Evolutionary conservation across 208 protist species (phyloP), one percentile per base, ranked within the genome.

Genomic region (Phytomonas francai): DNA sequence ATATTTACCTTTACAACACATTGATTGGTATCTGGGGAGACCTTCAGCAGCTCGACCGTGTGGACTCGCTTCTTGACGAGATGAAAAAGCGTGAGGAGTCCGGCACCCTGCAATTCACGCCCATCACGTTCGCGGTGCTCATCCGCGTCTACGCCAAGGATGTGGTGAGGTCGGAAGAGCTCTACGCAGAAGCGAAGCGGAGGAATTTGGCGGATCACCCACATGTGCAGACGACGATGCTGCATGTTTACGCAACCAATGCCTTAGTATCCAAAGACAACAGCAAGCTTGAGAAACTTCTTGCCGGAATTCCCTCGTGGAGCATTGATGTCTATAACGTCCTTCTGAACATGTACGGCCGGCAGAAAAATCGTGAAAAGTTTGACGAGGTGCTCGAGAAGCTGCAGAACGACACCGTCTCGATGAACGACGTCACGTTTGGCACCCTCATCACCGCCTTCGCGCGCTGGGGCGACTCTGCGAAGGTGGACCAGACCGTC

Each of bases 381-480:
- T 85, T 95, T 27, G 67, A 89, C 19, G 77, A 77, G 28, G 77
- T 83, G 12, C 63, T 95, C 30, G 75, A 93, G 31, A 89, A 86
- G 60, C 91, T 95, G 87, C 82, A 88, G 63, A 57, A 73, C n/a
- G 80, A 93, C 30, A 64, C 72, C 5, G 78, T 91, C 9, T 63
- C 74, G 36, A 93, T 95, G 87, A 95, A 93, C 77, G 89, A 95
- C 65, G 89, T 95, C 34, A 95, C 89, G 0, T 95, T 93, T 58
- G 89, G 89, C 42, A 95, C 89, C 6, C 74, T 93, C n/a, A 88
- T 94, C 51, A 94, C 89, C 49, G 81, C 83, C 34, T 94, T 89
- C 62, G 87, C 81, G 7, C 85, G 86, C 27, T 92, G 85, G 87
- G 84, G 85, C 0, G 77, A 92, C 30, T 60, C 64, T 27, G 82